These are phyloP conservation scores for Hortiboletus flavorubellus DNA, from an alignment of 768 basidiomycete species.

Conservation along the genomic window DNA sequence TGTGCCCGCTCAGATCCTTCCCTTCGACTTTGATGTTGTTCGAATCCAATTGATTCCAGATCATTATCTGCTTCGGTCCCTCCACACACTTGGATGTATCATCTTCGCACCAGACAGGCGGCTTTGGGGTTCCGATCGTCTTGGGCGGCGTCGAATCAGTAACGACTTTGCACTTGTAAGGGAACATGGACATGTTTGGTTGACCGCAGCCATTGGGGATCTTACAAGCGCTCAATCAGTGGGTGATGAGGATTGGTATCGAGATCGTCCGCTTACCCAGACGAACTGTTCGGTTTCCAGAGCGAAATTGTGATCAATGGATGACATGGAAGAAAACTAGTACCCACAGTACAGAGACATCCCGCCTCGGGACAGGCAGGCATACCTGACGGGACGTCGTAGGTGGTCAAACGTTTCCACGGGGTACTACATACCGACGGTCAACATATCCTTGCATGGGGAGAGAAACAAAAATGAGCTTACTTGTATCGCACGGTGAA, in stretches of 20 bases:
- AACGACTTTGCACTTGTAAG: neutral
- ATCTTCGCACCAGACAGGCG: conserved; percentile 6
- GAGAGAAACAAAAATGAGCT: neutral
- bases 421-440: conserved; percentile 6
- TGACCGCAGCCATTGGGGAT: conserved; percentile 5
- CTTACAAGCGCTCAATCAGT: conserved; percentile 1
- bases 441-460: neutral
- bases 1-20: neutral
- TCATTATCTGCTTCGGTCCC: conserved; percentile 10
- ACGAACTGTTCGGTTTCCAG: neutral
- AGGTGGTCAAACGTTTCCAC: neutral
- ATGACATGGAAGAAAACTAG: neutral
- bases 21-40: conserved; percentile 11
- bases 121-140: conserved; percentile 1
- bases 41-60: neutral
- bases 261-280: conserved; percentile 10
- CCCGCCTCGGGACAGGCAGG: neutral
- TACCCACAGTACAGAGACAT: conserved; percentile 7
- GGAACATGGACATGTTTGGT: conserved; percentile 5
- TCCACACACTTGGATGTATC: neutral
- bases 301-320: neutral
- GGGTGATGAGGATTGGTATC: neutral
- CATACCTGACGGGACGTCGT: conserved; percentile 5
- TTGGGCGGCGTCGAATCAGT: neutral
- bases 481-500: neutral